Conservation (phyloP, 495 filamentous ascomycete species). For the Pseudoneurospora amorphoporcata region DNA sequence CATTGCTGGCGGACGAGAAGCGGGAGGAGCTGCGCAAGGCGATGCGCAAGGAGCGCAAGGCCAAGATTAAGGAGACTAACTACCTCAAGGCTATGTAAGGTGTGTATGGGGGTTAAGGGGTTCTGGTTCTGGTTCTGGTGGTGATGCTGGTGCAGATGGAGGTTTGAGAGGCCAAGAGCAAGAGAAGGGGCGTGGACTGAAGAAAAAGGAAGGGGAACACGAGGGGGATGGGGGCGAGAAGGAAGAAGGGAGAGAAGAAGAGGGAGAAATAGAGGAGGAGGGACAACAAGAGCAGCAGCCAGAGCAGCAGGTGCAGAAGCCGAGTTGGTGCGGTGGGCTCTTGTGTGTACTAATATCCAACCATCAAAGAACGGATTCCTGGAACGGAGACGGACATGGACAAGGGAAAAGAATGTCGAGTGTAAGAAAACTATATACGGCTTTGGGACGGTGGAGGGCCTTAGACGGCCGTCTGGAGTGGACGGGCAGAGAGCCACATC, state of each 20-base stretch:
- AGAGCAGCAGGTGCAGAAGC: not conserved
- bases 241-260: not conserved
- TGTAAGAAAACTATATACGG: not conserved
- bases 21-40: conserved; percentile 57
- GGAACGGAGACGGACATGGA: not conserved
- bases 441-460: not conserved
- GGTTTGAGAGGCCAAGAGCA: not conserved
- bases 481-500: not conserved
- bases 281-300: not conserved
- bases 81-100: conserved; percentile 75
- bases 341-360: not conserved
- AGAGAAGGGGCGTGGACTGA: not conserved
- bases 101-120: not conserved
- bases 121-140: not conserved
- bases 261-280: not conserved
- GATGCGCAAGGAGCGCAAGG: conserved; percentile 62
- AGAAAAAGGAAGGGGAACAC: not conserved
- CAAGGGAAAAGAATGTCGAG: not conserved
- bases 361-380: not conserved
- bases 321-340: not conserved
- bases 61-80: conserved; percentile 81
- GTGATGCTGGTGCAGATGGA: not conserved
- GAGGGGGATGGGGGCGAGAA: too few relatives aligned
- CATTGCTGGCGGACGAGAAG: conserved; percentile 46
- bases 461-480: not conserved